phyloP scores from a whole-genome alignment of 441 rosid species.

The Macaranga tanarius region DNA sequence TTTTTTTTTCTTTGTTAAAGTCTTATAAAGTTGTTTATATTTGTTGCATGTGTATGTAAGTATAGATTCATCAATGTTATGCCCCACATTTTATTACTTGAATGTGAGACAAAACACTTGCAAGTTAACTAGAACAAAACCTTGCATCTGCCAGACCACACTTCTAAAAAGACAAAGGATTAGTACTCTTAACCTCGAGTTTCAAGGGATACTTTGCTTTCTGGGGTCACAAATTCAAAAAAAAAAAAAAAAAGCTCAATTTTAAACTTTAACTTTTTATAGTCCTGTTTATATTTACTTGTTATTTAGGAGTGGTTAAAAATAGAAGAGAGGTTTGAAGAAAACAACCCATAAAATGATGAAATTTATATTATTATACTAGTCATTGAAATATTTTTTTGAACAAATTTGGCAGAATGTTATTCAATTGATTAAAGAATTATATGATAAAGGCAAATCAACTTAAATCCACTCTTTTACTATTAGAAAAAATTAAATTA shows the following conservation, averaged over 20 bases:
- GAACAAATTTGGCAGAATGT: no score
- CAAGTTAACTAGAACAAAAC: background rate
- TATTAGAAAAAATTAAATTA: no score
- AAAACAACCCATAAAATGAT: background rate
- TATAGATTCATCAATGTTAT: background rate
- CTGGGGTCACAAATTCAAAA: background rate
- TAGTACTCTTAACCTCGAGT: slow-evolving; percentile 3
- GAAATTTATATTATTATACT: slow-evolving; percentile 2
- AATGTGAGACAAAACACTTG: background rate
- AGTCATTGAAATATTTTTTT: slow-evolving; percentile 1
- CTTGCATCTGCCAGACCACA: background rate
- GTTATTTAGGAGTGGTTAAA: slow-evolving; percentile 23
- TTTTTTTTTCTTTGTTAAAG: no score
- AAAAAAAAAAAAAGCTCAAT: background rate
- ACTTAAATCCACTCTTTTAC: no score
- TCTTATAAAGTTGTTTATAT: no score
- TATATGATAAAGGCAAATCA: no score
- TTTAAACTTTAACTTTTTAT: background rate
- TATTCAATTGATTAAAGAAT: no score
- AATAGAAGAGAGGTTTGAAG: background rate
- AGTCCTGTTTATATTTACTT: background rate
- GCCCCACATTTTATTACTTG: background rate
- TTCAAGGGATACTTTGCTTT: background rate
- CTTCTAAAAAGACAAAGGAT: background rate
- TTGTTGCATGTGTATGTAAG: no score